Evolutionary conservation across 2,329 filamentous ascomycete genomes (phyloP).

Genomic region (Xylariaceae sp.): DNA sequence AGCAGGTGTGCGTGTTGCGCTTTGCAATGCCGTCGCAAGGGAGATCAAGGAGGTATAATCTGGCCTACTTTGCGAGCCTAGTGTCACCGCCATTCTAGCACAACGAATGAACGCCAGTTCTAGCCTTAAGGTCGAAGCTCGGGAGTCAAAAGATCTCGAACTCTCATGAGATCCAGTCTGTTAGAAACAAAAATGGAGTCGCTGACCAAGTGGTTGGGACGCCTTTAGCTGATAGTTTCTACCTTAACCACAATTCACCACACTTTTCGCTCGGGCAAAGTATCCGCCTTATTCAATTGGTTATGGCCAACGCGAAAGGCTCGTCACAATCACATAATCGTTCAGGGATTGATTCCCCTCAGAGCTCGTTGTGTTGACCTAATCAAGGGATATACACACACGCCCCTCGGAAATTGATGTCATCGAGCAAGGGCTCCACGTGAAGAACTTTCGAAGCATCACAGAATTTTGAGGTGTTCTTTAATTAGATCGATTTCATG

Average conservation of each 20-base stretch:
- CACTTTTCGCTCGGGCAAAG: too few species aligned
- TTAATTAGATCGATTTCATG: slow-evolving; percentile 6
- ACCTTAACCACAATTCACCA: too few species aligned
- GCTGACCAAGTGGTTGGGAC: too few species aligned
- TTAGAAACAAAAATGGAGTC: too few species aligned
- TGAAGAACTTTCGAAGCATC: slow-evolving; percentile 5
- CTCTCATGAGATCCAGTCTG: too few species aligned
- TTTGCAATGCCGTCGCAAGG: slow-evolving; percentile 62
- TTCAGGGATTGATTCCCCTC: neutral
- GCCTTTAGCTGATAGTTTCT: too few species aligned
- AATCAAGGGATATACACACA: neutral
- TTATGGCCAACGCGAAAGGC: too few species aligned
- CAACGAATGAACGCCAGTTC: neutral
- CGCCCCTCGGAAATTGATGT: too few species aligned
- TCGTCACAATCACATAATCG: slow-evolving; percentile 1
- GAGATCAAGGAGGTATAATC: slow-evolving; percentile 41
- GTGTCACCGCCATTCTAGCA: neutral
- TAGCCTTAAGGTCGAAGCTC: too few species aligned
- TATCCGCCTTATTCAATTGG: too few species aligned
- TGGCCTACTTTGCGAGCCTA: neutral
- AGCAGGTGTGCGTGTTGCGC: slow-evolving; percentile 79
- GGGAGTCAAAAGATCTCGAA: too few species aligned
- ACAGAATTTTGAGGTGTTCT: slow-evolving; percentile 1
- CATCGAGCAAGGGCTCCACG: slow-evolving; percentile 4
- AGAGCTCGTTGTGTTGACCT: neutral